Evolutionary conservation across 768 basidiomycete species (phyloP), one percentile per base, ranked within the genome.

Genomic region (Lyophyllum atratum): DNA sequence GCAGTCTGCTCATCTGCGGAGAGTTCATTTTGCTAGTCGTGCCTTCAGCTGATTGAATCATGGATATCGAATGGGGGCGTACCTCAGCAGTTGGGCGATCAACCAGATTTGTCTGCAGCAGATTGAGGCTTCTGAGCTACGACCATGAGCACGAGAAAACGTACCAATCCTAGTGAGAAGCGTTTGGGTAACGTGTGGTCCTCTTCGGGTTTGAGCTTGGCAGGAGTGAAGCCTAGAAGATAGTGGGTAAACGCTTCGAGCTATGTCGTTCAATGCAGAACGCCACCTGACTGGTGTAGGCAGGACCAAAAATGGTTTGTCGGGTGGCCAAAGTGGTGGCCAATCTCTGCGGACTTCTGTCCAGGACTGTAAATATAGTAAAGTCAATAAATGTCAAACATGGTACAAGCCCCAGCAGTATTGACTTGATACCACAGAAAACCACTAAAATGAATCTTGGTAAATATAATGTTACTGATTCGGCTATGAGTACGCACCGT

Each of bases 351-450:
- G 0, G 91, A 92, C 66, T 74, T 80, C 59, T 80, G 70, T 1
- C 90, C 92, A 2, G 89, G 89, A 64, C 87, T 92, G 44, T 0
- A 51, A 28, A 50, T 51, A 8, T 9, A 25, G 15, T 29, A 43
- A 8, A 19, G 34, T 17, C 10, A 47, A 22, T n/a, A n/a, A 28
- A 45, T 12, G 26, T 21, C 12, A 37, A 37, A 37, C 17, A 15
- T 9, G 1, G 28, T 26, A 2, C 33, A 10, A 54, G 48, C 33
- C n/a, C 29, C 21, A 26, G 14, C 11, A 5, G 24, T 21, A 49
- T 78, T 52, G 59, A 92, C 92, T 93, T 95, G 48, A 94, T 92
- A 8, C 93, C 92, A 64, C 90, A 93, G 61, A 94, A 92, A 14
- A 93, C 61, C 22, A 93, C 91, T 93, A 34, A 0, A 12, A 15